Evolutionary conservation across 257 asterid species (phyloP), one percentile per base, ranked within the genome.

Genomic region (Leonotis leonurus): DNA sequence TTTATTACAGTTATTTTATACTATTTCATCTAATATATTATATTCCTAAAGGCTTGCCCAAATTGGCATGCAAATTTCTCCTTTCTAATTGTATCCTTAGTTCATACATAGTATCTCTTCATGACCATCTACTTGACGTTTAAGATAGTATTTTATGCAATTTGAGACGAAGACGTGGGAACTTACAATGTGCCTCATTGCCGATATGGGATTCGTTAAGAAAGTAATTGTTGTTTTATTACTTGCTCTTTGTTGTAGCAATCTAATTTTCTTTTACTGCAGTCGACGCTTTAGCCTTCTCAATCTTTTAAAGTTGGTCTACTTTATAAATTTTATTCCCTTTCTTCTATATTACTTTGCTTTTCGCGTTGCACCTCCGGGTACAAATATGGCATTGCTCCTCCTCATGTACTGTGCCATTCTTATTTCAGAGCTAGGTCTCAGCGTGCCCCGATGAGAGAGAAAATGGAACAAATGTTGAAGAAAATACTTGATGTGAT

Each of bases 381-480:
- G 20, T 14, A 20, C 29, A 49, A 26, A 51, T 59, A 14, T 24
- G 14, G 59, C 30, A 9, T 27, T 8, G 4, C 16, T 64, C 25
- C 77, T 64, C 25, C 77, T 75, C 57, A 69, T 32, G 24, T 25
- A 13, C 17, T 8, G 1, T 56, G 55, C 39, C 63, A 43, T 64
- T 69, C 16, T 49, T 65, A 5, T 74, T 70, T 61, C 95, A 89
- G 96, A 86, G 73, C 35, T 89, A 32, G 93, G 96, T 71, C 90
- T 81, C 68, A 29, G 75, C 17, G 90, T 80, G 74, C 96, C 95
- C 37, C 96, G 95, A 81, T 88, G 77, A 80, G 73, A 55, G 77
- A 65, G 61, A 44, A 25, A 25, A 67, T 58, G 63, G 49, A 41
- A 14, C 46, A 54, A 64, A 70, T 85, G 30, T 70, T 54, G 81